Evolutionary conservation across 176 grass and related monocot genomes (phyloP).

Genomic region (Rhynchospora pubera): DNA sequence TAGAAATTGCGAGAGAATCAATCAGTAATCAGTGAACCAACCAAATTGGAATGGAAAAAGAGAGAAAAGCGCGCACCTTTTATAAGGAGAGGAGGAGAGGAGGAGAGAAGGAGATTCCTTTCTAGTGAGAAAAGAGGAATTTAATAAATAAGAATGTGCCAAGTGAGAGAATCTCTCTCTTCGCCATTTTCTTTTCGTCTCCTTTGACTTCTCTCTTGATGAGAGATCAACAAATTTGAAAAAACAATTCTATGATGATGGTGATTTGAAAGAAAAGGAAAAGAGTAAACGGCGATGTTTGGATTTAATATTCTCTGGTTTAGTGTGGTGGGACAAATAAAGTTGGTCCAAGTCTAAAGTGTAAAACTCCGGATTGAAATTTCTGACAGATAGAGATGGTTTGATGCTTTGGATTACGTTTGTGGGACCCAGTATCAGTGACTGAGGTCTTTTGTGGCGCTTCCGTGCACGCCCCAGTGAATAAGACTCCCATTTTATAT

Average conservation of each 20-base stretch:
- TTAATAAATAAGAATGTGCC: background rate
- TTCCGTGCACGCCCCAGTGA: background rate
- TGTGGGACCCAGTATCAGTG: background rate
- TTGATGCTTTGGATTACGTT: background rate
- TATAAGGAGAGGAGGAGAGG: conserved; percentile 28
- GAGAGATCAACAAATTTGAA: background rate
- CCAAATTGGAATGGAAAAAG: conserved; percentile 1
- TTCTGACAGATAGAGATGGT: background rate
- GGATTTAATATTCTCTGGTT: background rate
- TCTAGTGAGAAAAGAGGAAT: background rate
- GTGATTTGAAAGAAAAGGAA: background rate
- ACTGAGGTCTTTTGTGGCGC: too few species aligned
- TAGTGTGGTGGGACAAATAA: background rate
- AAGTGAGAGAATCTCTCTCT: background rate
- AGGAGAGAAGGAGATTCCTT: conserved; percentile 22
- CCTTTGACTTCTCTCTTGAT: background rate
- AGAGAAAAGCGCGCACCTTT: conserved; percentile 19
- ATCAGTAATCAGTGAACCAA: background rate
- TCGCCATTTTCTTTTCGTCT: background rate
- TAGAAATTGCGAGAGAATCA: conserved; percentile 3
- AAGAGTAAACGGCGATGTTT: conserved; percentile 2
- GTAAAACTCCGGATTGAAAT: background rate
- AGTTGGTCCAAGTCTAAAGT: background rate
- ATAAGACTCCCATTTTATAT: background rate
- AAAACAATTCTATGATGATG: background rate